Percentiles rank a stretch among this genome's conserved stretches.
Conservation (phyloP, 1,284 basidiomycete species). For the Pseudozyma sp. region DNA sequence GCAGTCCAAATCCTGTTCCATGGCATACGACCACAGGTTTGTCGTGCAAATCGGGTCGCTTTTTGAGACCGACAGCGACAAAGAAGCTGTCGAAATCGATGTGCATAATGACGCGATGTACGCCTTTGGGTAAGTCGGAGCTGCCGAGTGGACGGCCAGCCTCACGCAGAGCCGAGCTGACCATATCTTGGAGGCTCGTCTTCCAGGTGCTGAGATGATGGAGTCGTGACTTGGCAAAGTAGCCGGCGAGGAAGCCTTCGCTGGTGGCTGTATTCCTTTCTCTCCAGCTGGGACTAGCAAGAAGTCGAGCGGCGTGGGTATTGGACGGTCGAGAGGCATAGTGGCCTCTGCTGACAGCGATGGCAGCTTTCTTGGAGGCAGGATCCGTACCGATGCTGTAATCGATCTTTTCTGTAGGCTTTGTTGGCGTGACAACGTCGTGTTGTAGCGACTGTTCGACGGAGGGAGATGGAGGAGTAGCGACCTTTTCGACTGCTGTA, state of each 20-base stretch:
- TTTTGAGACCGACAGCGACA: conserved; percentile 72
- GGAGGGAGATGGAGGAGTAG: too few species aligned
- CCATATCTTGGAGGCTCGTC: conserved; percentile 83
- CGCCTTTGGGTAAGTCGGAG: conserved; percentile 61
- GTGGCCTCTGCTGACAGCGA: conserved; percentile 23
- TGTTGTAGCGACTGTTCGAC: background rate
- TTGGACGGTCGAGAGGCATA: conserved; percentile 57
- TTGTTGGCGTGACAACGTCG: conserved; percentile 18
- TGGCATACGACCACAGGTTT: conserved; percentile 93
- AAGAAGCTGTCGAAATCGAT: conserved; percentile 91
- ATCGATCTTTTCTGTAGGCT: conserved; percentile 24
- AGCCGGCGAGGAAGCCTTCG: conserved; percentile 85
- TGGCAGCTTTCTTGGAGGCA: conserved; percentile 26
- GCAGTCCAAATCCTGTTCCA: conserved; percentile 70
- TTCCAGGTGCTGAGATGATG: conserved; percentile 95
- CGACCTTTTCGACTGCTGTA: too few species aligned
- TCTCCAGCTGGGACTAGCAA: conserved; percentile 75
- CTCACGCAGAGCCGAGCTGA: conserved; percentile 73
- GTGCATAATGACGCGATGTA: conserved; percentile 67
- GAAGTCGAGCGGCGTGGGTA: conserved; percentile 53
- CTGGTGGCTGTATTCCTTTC: conserved; percentile 86
- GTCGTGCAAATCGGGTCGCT: conserved; percentile 53
- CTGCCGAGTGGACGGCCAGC: conserved; percentile 79
- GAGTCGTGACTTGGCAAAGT: conserved; percentile 89
- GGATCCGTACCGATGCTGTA: conserved; percentile 51